phyloP scores from a whole-genome alignment of 1,284 basidiomycete genomes.

The Tetrapyrgos nigripes region DNA sequence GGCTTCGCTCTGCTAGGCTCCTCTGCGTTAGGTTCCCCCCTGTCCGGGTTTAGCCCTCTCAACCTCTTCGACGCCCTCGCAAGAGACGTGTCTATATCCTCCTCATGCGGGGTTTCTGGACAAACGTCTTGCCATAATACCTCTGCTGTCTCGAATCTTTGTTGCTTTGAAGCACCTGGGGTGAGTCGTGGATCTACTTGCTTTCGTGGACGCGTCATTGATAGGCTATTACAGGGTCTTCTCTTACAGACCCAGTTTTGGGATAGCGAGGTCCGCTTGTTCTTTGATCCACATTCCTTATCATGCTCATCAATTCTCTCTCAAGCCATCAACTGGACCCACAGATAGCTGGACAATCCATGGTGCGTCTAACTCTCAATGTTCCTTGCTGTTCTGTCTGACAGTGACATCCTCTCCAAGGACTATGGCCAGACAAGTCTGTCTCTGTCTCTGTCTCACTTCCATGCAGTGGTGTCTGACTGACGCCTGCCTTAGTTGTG shows the following conservation, averaged over 20 bases:
- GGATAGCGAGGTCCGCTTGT: no score
- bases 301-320: no score
- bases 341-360: conserved; percentile 78
- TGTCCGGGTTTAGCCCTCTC: not conserved
- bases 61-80: conserved; percentile 32
- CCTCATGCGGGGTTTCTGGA: conserved; percentile 49
- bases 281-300: no score
- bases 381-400: conserved; percentile 7
- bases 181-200: conserved; percentile 30
- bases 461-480: conserved; percentile 5
- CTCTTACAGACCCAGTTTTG: conserved; percentile 75
- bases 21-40: not conserved
- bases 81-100: conserved; percentile 32
- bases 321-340: conserved; percentile 67
- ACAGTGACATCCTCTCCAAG: conserved; percentile 36
- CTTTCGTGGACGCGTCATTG: not conserved
- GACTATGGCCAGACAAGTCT: conserved; percentile 76
- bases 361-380: conserved; percentile 45
- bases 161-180: conserved; percentile 61
- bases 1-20: not conserved
- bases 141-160: conserved; percentile 45
- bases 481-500: conserved; percentile 55
- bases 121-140: conserved; percentile 54
- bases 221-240: conserved; percentile 50
- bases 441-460: conserved; percentile 23